Percentiles rank a stretch among this genome's conserved stretches.
phyloP scores from a whole-genome alignment of 106 monocot genomes.

The Dioscorea dumetorum region DNA sequence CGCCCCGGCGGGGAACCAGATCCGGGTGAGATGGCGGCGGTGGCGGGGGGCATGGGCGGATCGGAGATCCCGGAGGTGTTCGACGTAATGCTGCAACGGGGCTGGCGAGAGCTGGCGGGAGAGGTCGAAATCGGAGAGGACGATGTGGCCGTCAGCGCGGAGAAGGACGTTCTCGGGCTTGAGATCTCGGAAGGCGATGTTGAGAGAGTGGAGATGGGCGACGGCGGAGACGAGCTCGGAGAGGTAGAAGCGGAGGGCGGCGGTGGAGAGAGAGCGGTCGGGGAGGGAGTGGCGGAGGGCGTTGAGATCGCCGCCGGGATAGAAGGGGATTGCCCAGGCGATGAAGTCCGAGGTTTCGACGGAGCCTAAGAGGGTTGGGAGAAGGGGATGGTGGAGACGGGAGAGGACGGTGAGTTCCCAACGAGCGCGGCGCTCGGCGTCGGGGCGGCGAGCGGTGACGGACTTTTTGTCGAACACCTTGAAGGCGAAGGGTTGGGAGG shows the following conservation, averaged over 20 bases:
- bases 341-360: constrained; percentile 51
- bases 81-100: background rate
- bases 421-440: constrained; percentile 55
- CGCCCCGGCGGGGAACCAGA: constrained; percentile 13
- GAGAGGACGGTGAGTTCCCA: constrained; percentile 77
- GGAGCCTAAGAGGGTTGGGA: constrained; percentile 66
- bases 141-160: constrained; percentile 62
- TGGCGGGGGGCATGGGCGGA: constrained; percentile 8
- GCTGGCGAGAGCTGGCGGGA: constrained; percentile 44
- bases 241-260: constrained; percentile 80
- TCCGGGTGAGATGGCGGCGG: constrained; percentile 36
- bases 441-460: constrained; percentile 15
- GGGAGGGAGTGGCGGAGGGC: constrained; percentile 58
- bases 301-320: constrained; percentile 86
- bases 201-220: constrained; percentile 63
- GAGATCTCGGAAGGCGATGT: constrained; percentile 80
- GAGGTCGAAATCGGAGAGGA: constrained; percentile 94
- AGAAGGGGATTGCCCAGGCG: constrained; percentile 82
- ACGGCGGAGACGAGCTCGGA: constrained; percentile 70
- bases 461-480: constrained; percentile 68
- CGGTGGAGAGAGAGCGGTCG: constrained; percentile 60
- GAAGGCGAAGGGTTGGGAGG: constrained; percentile 40
- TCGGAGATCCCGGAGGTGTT: background rate
- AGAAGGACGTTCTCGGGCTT: constrained; percentile 95
- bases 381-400: constrained; percentile 53